phyloP scores from a whole-genome alignment of 2,329 filamentous ascomycete genomes.

The Capronia coronata region DNA sequence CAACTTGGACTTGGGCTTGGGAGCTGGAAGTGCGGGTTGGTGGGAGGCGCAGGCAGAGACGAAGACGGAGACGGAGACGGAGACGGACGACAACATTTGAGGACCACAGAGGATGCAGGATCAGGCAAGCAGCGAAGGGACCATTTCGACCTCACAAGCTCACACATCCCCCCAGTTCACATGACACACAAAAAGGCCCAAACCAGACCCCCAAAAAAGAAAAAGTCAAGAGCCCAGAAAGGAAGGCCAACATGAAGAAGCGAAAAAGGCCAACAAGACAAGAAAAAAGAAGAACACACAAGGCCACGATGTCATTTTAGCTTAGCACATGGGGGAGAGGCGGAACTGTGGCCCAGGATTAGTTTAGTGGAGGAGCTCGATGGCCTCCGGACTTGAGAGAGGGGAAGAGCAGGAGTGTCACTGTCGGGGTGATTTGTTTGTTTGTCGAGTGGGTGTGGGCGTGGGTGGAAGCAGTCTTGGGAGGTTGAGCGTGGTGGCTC shows the following conservation, averaged over 20 bases:
- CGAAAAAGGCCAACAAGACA: background rate
- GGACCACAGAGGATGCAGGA: background rate
- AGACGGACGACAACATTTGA: background rate
- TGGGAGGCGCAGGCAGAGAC: too few species aligned
- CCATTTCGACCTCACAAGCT: conserved; percentile 4
- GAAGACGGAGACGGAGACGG: too few species aligned
- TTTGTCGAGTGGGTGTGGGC: too few species aligned
- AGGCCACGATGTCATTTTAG: background rate
- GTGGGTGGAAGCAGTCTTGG: background rate
- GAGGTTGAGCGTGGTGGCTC: background rate
- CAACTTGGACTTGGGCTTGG: too few species aligned
- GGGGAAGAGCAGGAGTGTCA: too few species aligned
- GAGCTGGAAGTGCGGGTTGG: too few species aligned
- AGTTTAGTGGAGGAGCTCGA: background rate
- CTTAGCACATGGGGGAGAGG: background rate
- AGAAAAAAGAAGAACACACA: background rate
- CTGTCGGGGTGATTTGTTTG: too few species aligned
- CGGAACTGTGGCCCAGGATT: background rate
- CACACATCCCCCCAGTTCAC: background rate
- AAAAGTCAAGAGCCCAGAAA: conserved; percentile 2
- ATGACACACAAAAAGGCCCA: background rate
- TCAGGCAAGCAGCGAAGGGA: background rate
- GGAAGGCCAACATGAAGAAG: conserved; percentile 4
- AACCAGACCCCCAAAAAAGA: background rate
- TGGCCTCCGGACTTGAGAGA: background rate